phyloP scores from a whole-genome alignment of 257 asterid species.

The Rhazya stricta region DNA sequence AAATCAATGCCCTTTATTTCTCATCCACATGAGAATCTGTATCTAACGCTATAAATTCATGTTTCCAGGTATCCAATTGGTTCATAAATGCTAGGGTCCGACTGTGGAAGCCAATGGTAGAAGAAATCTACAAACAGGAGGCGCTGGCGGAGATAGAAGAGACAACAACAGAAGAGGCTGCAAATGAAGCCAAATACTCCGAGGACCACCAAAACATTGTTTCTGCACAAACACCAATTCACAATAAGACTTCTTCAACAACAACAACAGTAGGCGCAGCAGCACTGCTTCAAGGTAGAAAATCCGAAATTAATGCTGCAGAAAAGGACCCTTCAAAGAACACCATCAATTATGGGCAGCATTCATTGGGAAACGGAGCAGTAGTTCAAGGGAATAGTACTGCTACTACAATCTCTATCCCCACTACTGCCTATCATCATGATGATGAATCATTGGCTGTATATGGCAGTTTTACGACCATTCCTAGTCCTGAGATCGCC shows the following conservation, averaged over 20 bases:
- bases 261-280: slow-evolving; percentile 10
- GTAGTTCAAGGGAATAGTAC: slow-evolving; percentile 20
- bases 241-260: not conserved
- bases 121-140: slow-evolving; percentile 75
- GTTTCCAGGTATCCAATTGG: slow-evolving; percentile 78
- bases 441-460: slow-evolving; percentile 6
- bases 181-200: slow-evolving; percentile 13
- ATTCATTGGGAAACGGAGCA: slow-evolving; percentile 39
- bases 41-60: slow-evolving; percentile 18
- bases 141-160: slow-evolving; percentile 25
- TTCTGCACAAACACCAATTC: slow-evolving; percentile 30
- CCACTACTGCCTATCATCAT: slow-evolving; percentile 7
- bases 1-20: slow-evolving; percentile 20
- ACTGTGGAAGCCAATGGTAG: slow-evolving; percentile 89
- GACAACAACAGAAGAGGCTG: slow-evolving; percentile 18
- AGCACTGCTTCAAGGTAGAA: slow-evolving; percentile 25
- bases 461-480: slow-evolving; percentile 12
- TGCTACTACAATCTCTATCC: slow-evolving; percentile 13
- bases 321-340: slow-evolving; percentile 46
- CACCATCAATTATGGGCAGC: slow-evolving; percentile 31
- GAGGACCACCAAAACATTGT: slow-evolving; percentile 16
- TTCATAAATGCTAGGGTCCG: slow-evolving; percentile 95
- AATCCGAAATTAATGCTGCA: slow-evolving; percentile 34
- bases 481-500: not conserved
- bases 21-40: slow-evolving; percentile 14